Percentiles rank a stretch among this genome's conserved stretches.
Conservation (phyloP, 2,329 filamentous ascomycete species). For the Stagonosporopsis cucurbitacearum region DNA sequence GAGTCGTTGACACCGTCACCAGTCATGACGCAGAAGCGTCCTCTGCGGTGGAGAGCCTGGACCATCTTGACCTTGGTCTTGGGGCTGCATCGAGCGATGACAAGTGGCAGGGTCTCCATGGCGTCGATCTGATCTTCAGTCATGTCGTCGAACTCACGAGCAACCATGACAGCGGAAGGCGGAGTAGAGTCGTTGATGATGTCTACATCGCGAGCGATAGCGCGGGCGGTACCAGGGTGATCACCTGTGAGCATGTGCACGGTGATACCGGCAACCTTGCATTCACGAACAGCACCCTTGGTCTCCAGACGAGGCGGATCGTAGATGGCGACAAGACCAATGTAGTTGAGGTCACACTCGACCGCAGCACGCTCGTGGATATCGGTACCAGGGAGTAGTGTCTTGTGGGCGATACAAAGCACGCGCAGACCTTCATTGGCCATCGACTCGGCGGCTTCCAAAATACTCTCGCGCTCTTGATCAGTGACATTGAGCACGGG, state of each 20-base stretch:
- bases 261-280: constrained; percentile 55
- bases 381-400: constrained; percentile 33
- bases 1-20: constrained; percentile 53
- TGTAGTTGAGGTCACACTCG: constrained; percentile 72
- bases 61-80: constrained; percentile 58
- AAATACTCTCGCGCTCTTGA: constrained; percentile 36
- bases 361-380: constrained; percentile 62
- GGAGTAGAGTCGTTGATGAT: constrained; percentile 45
- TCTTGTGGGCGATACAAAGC: constrained; percentile 48
- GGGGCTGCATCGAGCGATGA: constrained; percentile 56
- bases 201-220: constrained; percentile 56
- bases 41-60: constrained; percentile 48
- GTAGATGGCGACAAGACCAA: constrained; percentile 85
- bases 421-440: constrained; percentile 49
- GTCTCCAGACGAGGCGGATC: constrained; percentile 86
- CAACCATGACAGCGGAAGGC: constrained; percentile 50
- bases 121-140: constrained; percentile 52
- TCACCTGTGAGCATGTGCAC: constrained; percentile 60
- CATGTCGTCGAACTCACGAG: constrained; percentile 54
- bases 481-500: constrained; percentile 41
- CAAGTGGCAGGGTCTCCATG: constrained; percentile 51
- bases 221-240: constrained; percentile 54
- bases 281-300: constrained; percentile 59
- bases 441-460: constrained; percentile 44
- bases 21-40: constrained; percentile 53